A percentile compares a stretch with the other conserved stretches of the same genome.
Conservation (phyloP, 495 filamentous ascomycete genomes). For the Astrothelium subdiscretum region DNA sequence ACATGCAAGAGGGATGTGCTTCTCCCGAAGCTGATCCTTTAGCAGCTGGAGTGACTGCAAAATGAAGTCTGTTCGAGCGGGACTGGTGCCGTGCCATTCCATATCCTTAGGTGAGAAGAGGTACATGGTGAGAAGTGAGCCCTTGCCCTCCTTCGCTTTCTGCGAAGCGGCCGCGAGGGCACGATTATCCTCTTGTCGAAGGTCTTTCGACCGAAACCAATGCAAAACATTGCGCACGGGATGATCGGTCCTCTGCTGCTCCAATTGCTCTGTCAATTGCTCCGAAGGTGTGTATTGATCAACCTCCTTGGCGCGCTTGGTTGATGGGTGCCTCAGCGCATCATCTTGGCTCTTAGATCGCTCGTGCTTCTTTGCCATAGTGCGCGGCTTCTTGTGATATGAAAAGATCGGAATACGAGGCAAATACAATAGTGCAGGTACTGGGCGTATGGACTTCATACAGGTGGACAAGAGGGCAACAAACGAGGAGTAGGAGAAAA, state of each 20-base stretch:
- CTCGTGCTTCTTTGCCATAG: conserved; percentile 10
- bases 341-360: conserved; percentile 15
- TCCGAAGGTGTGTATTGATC: conserved; percentile 27
- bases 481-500: too few species aligned
- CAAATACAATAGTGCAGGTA: neutral
- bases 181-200: conserved; percentile 34
- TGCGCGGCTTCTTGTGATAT: neutral
- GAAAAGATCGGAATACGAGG: neutral
- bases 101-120: conserved; percentile 28
- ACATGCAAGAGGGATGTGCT: conserved; percentile 31
- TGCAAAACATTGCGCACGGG: conserved; percentile 25
- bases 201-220: conserved; percentile 33
- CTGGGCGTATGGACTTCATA: too few species aligned
- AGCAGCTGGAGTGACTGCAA: conserved; percentile 29
- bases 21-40: conserved; percentile 27
- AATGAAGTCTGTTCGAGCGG: conserved; percentile 34
- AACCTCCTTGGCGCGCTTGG: conserved; percentile 35
- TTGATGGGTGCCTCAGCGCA: conserved; percentile 29
- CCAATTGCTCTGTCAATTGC: conserved; percentile 19
- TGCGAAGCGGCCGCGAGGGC: conserved; percentile 30
- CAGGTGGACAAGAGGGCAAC: too few species aligned
- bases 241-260: conserved; percentile 17
- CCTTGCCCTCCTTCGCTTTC: conserved; percentile 18
- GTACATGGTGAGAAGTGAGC: conserved; percentile 28
- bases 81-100: conserved; percentile 32